A percentile compares a stretch with the other conserved stretches of the same genome.
phyloP scores from a whole-genome alignment of 2,329 filamentous ascomycete genomes.

The Cryoendolithus antarcticus region DNA sequence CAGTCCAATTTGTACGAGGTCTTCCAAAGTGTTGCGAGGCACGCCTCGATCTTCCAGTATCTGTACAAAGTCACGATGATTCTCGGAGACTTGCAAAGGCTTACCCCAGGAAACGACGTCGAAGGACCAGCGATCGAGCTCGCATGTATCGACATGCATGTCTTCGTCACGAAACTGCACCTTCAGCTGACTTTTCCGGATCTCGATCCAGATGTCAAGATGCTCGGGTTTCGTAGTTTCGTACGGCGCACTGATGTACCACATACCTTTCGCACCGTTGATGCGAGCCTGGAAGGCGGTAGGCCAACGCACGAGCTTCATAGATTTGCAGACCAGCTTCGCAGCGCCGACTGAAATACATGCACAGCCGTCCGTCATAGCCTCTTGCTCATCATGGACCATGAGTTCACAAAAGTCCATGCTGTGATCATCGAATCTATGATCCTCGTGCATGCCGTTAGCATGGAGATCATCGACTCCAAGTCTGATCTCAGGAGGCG shows the following conservation, averaged over 20 bases:
- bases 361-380: slow-evolving; percentile 47
- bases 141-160: neutral
- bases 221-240: slow-evolving; percentile 32
- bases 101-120: slow-evolving; percentile 44
- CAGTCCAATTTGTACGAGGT: slow-evolving; percentile 40
- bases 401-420: slow-evolving; percentile 5
- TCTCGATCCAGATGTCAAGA: slow-evolving; percentile 48
- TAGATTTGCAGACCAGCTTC: slow-evolving; percentile 34
- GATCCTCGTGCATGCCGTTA: slow-evolving; percentile 23
- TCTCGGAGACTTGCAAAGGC: slow-evolving; percentile 12
- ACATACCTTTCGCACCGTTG: slow-evolving; percentile 63
- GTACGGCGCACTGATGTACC: slow-evolving; percentile 47
- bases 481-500: slow-evolving; percentile 23
- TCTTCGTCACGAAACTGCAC: slow-evolving; percentile 33
- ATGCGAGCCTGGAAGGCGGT: slow-evolving; percentile 58
- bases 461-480: slow-evolving; percentile 19
- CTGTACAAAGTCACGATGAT: slow-evolving; percentile 38
- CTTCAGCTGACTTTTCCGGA: slow-evolving; percentile 56
- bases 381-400: slow-evolving; percentile 4
- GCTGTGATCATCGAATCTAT: slow-evolving; percentile 23
- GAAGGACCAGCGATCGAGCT: slow-evolving; percentile 21
- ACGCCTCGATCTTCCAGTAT: slow-evolving; percentile 52
- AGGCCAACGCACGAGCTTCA: slow-evolving; percentile 45
- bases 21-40: slow-evolving; percentile 32
- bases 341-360: slow-evolving; percentile 52